These are phyloP conservation scores for Trichoderma guizhouense DNA, from an alignment of 2,329 filamentous ascomycete species.

Conservation along the genomic window DNA sequence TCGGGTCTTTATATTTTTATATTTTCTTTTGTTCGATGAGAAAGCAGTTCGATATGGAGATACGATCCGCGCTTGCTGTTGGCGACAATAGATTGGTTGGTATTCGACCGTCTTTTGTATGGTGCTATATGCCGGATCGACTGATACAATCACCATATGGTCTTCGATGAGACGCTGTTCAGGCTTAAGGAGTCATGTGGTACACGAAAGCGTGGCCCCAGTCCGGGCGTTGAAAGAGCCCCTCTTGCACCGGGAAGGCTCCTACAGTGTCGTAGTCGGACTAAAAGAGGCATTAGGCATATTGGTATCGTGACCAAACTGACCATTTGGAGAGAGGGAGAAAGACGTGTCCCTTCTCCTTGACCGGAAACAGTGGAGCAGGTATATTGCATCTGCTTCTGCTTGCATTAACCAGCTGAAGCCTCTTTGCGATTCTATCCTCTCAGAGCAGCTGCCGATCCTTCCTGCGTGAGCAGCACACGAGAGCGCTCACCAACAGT, in stretches of 20 bases:
- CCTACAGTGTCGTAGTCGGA: slow-evolving; percentile 26
- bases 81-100: neutral
- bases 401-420: slow-evolving; percentile 10
- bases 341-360: slow-evolving; percentile 1
- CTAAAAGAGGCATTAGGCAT: slow-evolving; percentile 27
- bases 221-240: slow-evolving; percentile 29
- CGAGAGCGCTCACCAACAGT: slow-evolving; percentile 8
- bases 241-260: slow-evolving; percentile 28
- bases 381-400: neutral
- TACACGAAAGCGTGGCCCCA: slow-evolving; percentile 31
- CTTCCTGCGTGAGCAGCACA: slow-evolving; percentile 14
- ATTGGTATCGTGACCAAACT: slow-evolving; percentile 23
- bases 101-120: neutral
- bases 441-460: slow-evolving; percentile 1
- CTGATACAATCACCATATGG: slow-evolving; percentile 18
- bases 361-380: slow-evolving; percentile 14
- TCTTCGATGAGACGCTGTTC: slow-evolving; percentile 16
- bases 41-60: neutral
- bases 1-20: neutral
- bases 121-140: slow-evolving; percentile 20
- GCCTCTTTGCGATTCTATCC: neutral
- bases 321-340: slow-evolving; percentile 12
- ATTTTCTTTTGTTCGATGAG: neutral
- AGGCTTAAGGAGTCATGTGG: slow-evolving; percentile 30
- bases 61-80: neutral